Base-by-base conservation (phyloP, 2,329 filamentous ascomycete species). In the Talaromyces sp. region DNA sequence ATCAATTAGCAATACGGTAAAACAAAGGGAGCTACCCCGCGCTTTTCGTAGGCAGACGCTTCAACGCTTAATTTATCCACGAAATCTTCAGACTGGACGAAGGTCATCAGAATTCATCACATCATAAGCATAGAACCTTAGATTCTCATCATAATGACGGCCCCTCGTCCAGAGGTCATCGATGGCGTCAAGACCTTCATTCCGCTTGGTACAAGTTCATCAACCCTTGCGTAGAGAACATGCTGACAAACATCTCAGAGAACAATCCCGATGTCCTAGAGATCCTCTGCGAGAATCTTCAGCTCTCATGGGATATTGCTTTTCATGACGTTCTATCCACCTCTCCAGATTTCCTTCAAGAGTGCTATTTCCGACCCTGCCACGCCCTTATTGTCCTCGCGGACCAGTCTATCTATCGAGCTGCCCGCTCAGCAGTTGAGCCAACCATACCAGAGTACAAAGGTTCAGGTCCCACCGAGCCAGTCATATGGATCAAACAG, bases 401-500 rank as follows among this genome's bases (percentile, higher is more conserved):
- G 4, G 35, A 25, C 28, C 40, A 18, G 31, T 14, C 44, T 31
- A 48, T 63, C 5, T 63, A 63, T 31, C 35, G 58, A 42, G 56
- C 55, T 18, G 46, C 61, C n/a, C 61, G 61, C 23, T 23, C 35
- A 33, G 35, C n/a, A 39, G 23, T 33, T 28, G 55, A 59, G 46
- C n/a, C 25, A 46, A 33, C 35, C 12, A 59, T 63, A 42, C 6
- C 44, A 46, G 37, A 44, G 23, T 86, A 86, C 66, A 67, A 75
- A 3, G 79, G 78, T 9, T 77, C 68, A 21, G 83, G 83, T 23
- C 70, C 75, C 0, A 66, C 75, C 1, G 83, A 86, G 63, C 82
- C 83, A 0, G 79, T 85, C 4, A 72, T 86, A 23, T 87, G 84
- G 83, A 85, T 84, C 71, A 80, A 78, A 64, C 84, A 87, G 67